Base-by-base conservation (phyloP, 2,329 filamentous ascomycete genomes). In the Colletotrichum brevisporum region DNA sequence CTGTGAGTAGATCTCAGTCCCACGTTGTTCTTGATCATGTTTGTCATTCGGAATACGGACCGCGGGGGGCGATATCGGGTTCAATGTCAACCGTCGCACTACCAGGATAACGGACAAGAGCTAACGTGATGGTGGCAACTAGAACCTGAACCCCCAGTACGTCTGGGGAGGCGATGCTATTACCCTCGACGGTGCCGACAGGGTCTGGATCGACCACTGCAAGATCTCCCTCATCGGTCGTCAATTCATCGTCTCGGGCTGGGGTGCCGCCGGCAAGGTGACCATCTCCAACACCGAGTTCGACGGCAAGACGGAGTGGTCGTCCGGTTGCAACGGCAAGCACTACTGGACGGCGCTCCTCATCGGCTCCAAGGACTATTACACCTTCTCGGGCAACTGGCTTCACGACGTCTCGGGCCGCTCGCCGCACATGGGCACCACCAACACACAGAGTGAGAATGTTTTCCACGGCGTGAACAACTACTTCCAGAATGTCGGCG, bases 221-320 rank as follows among this genome's bases (percentile, higher is more conserved):
- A 82, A 82, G 73, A 76, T 82, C 70, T 82, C 80, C 1, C 75
- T 80, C 5, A 76, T 84, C 9, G 81, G 80, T 4, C 78, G 81
- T 48, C 79, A 81, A 78, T 80, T 82, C 68, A 74, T 83, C 4
- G 81, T 82, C 51, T 76, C 73, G 0, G 78, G 79, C 27, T 81
- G 80, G 69, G 75, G 74, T 63, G 70, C 73, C 1, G 78, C 77
- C 24, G 76, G 77, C 24, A 61, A 54, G 47, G 67, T 80, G 0
- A 82, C 81, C 0, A 72, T 82, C 60, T 79, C 78, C 9, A 81
- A 82, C 75, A 80, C 75, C 68, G 80, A 82, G 53, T 80, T 82
- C 31, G 78, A 82, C 48, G 81, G 81, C 18, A 68, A 70, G 1
- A 81, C 79, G 0, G 70, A 71, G 31, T 71, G 62, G 72, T 78